Conservation (phyloP, 768 basidiomycete species). For the Rhizopogon sp. region DNA sequence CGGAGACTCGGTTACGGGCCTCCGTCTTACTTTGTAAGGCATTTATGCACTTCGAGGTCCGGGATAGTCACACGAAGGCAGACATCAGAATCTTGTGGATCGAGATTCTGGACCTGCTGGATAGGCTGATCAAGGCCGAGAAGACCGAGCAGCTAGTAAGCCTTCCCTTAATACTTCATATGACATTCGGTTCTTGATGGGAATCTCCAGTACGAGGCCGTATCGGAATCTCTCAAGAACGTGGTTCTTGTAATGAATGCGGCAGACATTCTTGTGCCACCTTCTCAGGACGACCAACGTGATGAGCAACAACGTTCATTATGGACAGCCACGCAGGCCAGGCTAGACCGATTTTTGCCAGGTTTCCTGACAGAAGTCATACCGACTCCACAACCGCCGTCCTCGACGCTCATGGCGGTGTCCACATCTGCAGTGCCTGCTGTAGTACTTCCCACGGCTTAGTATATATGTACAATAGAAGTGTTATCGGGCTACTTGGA, state of each 20-base stretch:
- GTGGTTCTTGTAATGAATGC: slow-evolving; percentile 95
- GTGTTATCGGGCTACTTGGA: slow-evolving; percentile 2
- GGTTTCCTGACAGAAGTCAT: slow-evolving; percentile 79
- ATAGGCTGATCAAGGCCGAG: slow-evolving; percentile 83
- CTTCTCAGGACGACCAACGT: slow-evolving; percentile 38
- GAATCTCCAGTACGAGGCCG: slow-evolving; percentile 73
- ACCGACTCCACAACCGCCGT: slow-evolving; percentile 28
- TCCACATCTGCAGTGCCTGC: slow-evolving; percentile 1
- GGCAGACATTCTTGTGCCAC: slow-evolving; percentile 72
- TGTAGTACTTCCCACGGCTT: slow-evolving; percentile 7
- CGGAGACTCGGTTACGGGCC: slow-evolving; percentile 84
- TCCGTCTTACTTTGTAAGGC: slow-evolving; percentile 90
- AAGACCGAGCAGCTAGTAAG: slow-evolving; percentile 83
- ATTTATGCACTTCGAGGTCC: slow-evolving; percentile 89
- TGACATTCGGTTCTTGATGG: slow-evolving; percentile 3
- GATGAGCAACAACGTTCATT: slow-evolving; percentile 61
- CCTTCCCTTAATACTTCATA: slow-evolving; percentile 9
- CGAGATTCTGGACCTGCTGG: slow-evolving; percentile 82
- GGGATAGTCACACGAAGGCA: slow-evolving; percentile 52
- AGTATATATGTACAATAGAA: background rate
- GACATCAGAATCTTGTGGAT: slow-evolving; percentile 82
- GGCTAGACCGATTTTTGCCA: slow-evolving; percentile 88
- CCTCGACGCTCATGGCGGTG: slow-evolving; percentile 1
- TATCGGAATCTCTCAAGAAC: slow-evolving; percentile 96
- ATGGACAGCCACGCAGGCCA: slow-evolving; percentile 82